phyloP scores from a whole-genome alignment of 1,284 basidiomycete species.

The Leccinum holopus region DNA sequence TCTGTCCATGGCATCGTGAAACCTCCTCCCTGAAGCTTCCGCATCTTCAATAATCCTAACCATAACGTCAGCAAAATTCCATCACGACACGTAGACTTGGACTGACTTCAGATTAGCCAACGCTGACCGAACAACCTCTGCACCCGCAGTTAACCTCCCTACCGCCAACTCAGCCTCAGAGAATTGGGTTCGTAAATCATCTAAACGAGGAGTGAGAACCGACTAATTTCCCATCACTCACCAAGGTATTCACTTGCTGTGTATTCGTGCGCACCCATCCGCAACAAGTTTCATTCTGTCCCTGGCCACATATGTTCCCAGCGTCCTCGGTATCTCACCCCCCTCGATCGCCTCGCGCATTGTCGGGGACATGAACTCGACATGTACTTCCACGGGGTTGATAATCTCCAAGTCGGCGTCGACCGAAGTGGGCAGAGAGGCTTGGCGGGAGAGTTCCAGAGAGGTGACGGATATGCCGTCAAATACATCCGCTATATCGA shows the following conservation, averaged over 20 bases:
- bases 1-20: constrained; percentile 60
- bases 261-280: constrained; percentile 67
- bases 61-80: constrained; percentile 8
- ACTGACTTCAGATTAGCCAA: constrained; percentile 52
- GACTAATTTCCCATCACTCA: background rate
- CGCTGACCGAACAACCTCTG: constrained; percentile 55
- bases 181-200: constrained; percentile 56
- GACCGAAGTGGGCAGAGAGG: constrained; percentile 55
- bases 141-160: constrained; percentile 52
- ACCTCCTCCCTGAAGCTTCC: constrained; percentile 49
- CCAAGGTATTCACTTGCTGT: constrained; percentile 46
- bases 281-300: constrained; percentile 78
- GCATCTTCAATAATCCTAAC: constrained; percentile 60
- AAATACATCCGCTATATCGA: constrained; percentile 67
- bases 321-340: constrained; percentile 63
- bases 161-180: constrained; percentile 55
- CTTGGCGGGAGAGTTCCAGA: constrained; percentile 64
- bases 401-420: constrained; percentile 71
- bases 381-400: constrained; percentile 61
- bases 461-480: constrained; percentile 57
- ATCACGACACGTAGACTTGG: background rate
- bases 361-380: constrained; percentile 68
- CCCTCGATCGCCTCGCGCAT: constrained; percentile 65
- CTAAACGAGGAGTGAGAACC: constrained; percentile 34
- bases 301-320: constrained; percentile 77